Base-by-base conservation (phyloP, 1,139 yeast genomes). In the Saccharomycopsis phalli region DNA sequence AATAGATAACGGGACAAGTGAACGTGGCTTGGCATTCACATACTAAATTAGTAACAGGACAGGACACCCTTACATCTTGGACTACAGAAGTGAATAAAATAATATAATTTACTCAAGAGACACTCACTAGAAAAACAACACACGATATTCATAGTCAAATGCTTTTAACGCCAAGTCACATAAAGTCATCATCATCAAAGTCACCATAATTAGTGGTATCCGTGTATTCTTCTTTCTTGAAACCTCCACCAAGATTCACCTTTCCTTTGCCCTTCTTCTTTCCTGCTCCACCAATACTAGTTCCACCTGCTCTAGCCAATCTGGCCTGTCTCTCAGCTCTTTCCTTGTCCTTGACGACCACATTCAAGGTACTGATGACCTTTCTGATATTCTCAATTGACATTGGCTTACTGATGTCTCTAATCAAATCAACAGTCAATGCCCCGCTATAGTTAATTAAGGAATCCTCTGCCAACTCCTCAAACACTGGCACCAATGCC, bases 221-320 rank as follows among this genome's bases (percentile, higher is more conserved):
- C 13, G 36, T 27, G 51, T 73, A 69, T 37, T 69, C 74, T 55
- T 82, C 87, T 64, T 82, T 81, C 71, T 83, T 84, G 58, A 76
- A 76, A 4, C 80, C 76, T 46, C 81, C 80, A 47, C 81, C 81
- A 53, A 81, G 74, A 57, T 82, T 79, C 38, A 88, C 75, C 52
- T 83, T 83, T 25, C 76, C 74, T 68, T 86, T 87, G 49, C 79
- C 88, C 74, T 88, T 87, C 76, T 86, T 83, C 71, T 84, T 86
- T 56, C 95, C 96, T 25, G 94, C 91, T 58, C 96, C 94, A 56
- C 93, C 94, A 35, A 93, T 81, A 31, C 91, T 76, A 36, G 91
- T 81, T 49, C 91, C 91, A 48, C 91, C 91, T 36, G 86, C 72
- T 58, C 78, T 80, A 54, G 80, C 73, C 54, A 81, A 66, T 63